phyloP scores from a whole-genome alignment of 2,329 filamentous ascomycete genomes.

The Penicillium sp. region DNA sequence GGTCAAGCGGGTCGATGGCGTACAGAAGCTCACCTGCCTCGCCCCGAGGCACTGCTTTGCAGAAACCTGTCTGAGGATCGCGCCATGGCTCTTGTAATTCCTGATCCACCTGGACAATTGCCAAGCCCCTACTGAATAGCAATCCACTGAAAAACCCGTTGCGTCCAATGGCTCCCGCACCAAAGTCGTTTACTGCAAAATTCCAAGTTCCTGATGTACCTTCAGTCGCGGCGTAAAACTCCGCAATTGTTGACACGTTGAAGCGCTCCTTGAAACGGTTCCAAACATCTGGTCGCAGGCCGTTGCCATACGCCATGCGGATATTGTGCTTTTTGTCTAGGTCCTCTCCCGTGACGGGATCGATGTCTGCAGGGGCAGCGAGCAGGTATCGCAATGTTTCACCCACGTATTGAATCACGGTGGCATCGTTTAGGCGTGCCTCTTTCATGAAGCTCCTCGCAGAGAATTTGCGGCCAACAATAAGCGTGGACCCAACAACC shows the following conservation, averaged over 20 bases:
- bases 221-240: conserved; percentile 83
- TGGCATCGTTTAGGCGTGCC: conserved; percentile 71
- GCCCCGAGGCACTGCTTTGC: conserved; percentile 61
- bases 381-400: conserved; percentile 86
- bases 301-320: conserved; percentile 81
- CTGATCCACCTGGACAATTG: conserved; percentile 73
- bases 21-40: conserved; percentile 78
- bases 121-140: conserved; percentile 56
- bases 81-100: conserved; percentile 71
- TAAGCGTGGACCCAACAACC: conserved; percentile 66
- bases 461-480: conserved; percentile 78
- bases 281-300: conserved; percentile 85
- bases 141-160: conserved; percentile 66
- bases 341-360: conserved; percentile 67
- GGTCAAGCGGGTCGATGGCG: conserved; percentile 68
- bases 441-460: conserved; percentile 78
- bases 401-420: conserved; percentile 83
- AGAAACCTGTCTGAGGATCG: conserved; percentile 72
- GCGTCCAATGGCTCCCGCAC: conserved; percentile 78
- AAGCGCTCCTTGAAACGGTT: conserved; percentile 81
- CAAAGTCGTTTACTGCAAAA: conserved; percentile 71
- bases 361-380: conserved; percentile 64
- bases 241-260: conserved; percentile 71
- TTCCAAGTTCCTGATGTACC: conserved; percentile 74
- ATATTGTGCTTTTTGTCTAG: conserved; percentile 76